These are phyloP conservation scores for Phytophthora idaei DNA, from an alignment of 352 stramenopile genomes.

Conservation along the genomic window DNA sequence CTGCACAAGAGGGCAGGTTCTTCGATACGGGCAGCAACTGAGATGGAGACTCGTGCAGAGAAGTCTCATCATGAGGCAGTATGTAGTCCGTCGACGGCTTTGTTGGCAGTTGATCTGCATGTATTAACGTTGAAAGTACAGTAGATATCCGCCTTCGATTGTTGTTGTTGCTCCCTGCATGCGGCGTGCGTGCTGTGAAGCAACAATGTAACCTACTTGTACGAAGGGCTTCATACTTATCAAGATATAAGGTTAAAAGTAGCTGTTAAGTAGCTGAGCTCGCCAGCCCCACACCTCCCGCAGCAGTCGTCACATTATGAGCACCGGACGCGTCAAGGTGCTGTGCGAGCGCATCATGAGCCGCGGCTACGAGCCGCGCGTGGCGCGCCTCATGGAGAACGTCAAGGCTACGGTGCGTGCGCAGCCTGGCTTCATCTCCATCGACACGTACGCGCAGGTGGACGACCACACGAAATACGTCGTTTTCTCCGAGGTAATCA, in stretches of 20 bases:
- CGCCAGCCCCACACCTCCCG: not conserved
- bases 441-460: conserved; percentile 79
- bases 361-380: conserved; percentile 83
- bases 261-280: conserved; percentile 2
- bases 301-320: conserved; percentile 30
- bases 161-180: not conserved
- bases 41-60: not conserved
- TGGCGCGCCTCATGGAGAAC: conserved; percentile 85
- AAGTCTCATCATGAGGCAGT: conserved; percentile 1
- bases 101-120: conserved; percentile 25
- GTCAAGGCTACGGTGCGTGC: conserved; percentile 82
- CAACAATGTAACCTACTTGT: too few species aligned
- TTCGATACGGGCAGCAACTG: not conserved
- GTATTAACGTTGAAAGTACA: conserved; percentile 30
- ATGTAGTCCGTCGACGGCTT: conserved; percentile 16
- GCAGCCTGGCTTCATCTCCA: conserved; percentile 75
- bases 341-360: conserved; percentile 90
- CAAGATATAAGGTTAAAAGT: conserved; percentile 3
- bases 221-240: not conserved
- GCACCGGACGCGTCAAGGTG: conserved; percentile 56
- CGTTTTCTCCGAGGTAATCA: conserved; percentile 83
- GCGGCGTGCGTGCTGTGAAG: too few species aligned
- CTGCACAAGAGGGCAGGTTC: conserved; percentile 3
- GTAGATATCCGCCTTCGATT: not conserved
- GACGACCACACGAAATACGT: conserved; percentile 89